Conservation (phyloP, 2,329 filamentous ascomycete genomes). For the Aspergillus aculeatinus region DNA sequence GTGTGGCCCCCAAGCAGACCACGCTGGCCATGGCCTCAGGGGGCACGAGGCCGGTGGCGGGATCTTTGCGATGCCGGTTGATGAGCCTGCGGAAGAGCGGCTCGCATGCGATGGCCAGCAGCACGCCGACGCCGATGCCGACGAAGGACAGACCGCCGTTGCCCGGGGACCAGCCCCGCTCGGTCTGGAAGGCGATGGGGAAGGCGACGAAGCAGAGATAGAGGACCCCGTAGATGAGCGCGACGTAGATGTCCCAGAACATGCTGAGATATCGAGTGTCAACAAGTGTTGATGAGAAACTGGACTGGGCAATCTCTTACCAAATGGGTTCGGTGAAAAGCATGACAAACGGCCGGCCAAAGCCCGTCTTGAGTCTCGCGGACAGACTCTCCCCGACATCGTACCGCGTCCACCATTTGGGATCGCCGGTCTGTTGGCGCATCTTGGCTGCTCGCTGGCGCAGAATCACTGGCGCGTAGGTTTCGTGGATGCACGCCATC, state of each 20-base stretch:
- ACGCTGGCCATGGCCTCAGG: constrained; percentile 77
- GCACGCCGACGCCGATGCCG: constrained; percentile 60
- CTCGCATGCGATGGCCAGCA: constrained; percentile 52
- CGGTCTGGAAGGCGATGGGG: constrained; percentile 71
- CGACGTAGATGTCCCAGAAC: constrained; percentile 66
- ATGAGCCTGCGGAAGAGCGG: constrained; percentile 73
- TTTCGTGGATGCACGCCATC: constrained; percentile 64
- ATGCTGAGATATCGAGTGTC: constrained; percentile 50
- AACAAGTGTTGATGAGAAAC: too few relatives aligned
- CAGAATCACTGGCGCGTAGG: constrained; percentile 69
- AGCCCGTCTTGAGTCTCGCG: too few relatives aligned
- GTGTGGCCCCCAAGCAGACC: constrained; percentile 69
- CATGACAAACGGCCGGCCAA: too few relatives aligned
- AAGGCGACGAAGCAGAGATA: constrained; percentile 88
- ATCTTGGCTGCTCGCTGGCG: constrained; percentile 60
- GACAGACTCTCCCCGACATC: too few relatives aligned
- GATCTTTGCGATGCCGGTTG: constrained; percentile 69
- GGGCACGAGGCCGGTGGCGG: constrained; percentile 65
- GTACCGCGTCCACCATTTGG: constrained; percentile 20
- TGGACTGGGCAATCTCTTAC: too few relatives aligned
- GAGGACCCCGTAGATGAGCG: constrained; percentile 76
- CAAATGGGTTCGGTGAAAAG: too few relatives aligned
- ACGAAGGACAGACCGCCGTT: constrained; percentile 72
- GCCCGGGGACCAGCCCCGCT: constrained; percentile 71
- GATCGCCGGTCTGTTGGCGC: constrained; percentile 65